A percentile compares a stretch with the other conserved stretches of the same genome.
Evolutionary conservation across 192 early-diverging fungal species (phyloP).

Genomic region (Backusella tarrabulga): DNA sequence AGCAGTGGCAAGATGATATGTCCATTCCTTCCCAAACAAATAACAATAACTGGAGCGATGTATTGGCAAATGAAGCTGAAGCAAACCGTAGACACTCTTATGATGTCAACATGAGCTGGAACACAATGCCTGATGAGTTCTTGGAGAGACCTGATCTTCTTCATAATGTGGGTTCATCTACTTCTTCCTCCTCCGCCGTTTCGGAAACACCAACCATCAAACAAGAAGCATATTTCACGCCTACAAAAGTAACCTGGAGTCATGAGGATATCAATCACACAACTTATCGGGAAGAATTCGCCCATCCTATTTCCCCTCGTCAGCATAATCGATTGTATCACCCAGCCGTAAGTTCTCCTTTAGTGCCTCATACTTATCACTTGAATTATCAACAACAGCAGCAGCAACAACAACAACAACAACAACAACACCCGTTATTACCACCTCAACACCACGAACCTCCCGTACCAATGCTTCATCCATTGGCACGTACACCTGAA

Average conservation of each 20-base stretch:
- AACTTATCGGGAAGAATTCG: background rate
- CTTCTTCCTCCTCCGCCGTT: background rate
- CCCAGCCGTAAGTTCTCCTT: constrained; percentile 10
- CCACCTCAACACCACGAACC: constrained; percentile 1
- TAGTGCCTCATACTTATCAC: background rate
- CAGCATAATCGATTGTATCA: constrained; percentile 15
- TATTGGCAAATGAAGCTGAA: constrained; percentile 18
- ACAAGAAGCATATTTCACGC: background rate
- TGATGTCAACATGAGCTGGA: constrained; percentile 32
- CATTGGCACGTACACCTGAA: constrained; percentile 10
- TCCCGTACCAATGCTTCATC: constrained; percentile 13
- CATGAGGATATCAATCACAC: constrained; percentile 7
- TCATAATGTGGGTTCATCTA: background rate
- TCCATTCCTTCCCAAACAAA: constrained; percentile 20
- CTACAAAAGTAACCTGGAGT: constrained; percentile 15
- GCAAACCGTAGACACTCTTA: constrained; percentile 33
- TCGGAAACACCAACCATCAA: background rate
- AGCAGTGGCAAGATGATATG: constrained; percentile 33
- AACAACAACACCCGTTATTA: constrained; percentile 5
- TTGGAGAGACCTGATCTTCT: constrained; percentile 18
- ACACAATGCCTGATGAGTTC: constrained; percentile 23
- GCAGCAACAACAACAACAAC: background rate
- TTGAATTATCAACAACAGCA: constrained; percentile 1
- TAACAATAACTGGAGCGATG: constrained; percentile 17
- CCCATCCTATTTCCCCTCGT: constrained; percentile 7